These are phyloP conservation scores for Stevia rebaudiana DNA, from an alignment of 140 eudicot species.

Conservation along the genomic window DNA sequence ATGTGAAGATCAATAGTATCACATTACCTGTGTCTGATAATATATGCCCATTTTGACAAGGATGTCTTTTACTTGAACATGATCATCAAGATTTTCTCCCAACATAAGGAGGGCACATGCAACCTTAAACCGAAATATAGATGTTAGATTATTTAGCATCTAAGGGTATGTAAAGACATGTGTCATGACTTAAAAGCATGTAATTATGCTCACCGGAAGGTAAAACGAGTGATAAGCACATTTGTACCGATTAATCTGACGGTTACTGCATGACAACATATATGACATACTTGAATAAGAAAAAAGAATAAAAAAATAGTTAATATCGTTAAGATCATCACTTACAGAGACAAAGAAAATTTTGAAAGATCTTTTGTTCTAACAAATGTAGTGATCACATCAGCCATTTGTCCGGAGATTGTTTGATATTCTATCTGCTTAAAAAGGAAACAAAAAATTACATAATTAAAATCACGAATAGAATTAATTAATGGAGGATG, in stretches of 20 bases:
- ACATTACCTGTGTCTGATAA: slow-evolving; percentile 61
- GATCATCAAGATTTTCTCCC: slow-evolving; percentile 66
- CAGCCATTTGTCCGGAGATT: slow-evolving; percentile 69
- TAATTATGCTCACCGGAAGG: slow-evolving; percentile 47
- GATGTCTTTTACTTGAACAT: slow-evolving; percentile 45
- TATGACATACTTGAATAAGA: too few species aligned
- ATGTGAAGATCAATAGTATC: neutral
- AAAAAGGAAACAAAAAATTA: too few species aligned
- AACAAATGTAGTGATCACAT: slow-evolving; percentile 51
- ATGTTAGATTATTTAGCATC: neutral
- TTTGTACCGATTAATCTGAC: slow-evolving; percentile 65
- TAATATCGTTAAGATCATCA: too few species aligned
- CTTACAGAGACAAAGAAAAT: slow-evolving; percentile 29
- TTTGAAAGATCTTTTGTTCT: slow-evolving; percentile 63
- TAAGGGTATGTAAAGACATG: too few species aligned
- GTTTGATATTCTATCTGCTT: slow-evolving; percentile 66
- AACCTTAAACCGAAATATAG: slow-evolving; percentile 40
- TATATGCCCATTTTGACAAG: slow-evolving; percentile 73
- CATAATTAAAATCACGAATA: too few species aligned
- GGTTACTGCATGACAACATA: slow-evolving; percentile 41
- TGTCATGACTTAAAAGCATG: neutral
- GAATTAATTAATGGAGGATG: too few species aligned
- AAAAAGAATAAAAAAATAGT: too few species aligned
- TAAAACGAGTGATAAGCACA: slow-evolving; percentile 64
- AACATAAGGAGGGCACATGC: slow-evolving; percentile 69